Conservation (phyloP, 2,329 filamentous ascomycete species). For the Scortechinia acanthostroma region DNA sequence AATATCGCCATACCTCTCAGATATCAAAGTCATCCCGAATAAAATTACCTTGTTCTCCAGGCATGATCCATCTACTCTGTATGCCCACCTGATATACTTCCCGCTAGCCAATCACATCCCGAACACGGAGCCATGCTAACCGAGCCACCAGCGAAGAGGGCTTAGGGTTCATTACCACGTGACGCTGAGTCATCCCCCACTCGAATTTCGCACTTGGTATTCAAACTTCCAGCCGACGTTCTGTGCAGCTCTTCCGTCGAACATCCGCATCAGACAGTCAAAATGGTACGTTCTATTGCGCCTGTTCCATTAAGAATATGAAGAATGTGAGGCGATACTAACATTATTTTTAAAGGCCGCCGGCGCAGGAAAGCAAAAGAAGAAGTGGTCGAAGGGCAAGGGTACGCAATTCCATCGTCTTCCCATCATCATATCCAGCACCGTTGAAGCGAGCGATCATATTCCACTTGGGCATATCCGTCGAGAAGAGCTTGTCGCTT, state of each 20-base stretch:
- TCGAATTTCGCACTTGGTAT: background rate
- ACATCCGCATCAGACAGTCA: background rate
- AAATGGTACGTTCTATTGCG: background rate
- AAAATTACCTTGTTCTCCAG: too few relatives aligned
- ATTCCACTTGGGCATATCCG: background rate
- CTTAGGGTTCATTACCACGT: background rate
- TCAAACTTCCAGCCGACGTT: background rate
- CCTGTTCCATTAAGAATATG: background rate
- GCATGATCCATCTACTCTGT: too few relatives aligned
- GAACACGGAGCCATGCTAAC: background rate
- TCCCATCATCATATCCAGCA: background rate
- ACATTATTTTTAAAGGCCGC: constrained; percentile 9
- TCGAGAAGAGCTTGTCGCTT: too few relatives aligned
- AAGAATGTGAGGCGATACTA: too few relatives aligned
- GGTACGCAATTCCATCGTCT: constrained; percentile 24
- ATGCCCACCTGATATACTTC: too few relatives aligned
- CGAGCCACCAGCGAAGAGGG: background rate
- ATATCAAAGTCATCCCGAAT: too few relatives aligned
- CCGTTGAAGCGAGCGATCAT: background rate
- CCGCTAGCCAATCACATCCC: too few relatives aligned
- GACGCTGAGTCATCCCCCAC: constrained; percentile 1
- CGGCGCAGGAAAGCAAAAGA: constrained; percentile 42
- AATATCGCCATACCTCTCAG: too few relatives aligned
- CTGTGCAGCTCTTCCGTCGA: background rate
- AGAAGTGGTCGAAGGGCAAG: constrained; percentile 50